Evolutionary conservation across 805 yeast species (phyloP), one percentile per base, ranked within the genome.

Genomic region (Yarrowia divulgata): DNA sequence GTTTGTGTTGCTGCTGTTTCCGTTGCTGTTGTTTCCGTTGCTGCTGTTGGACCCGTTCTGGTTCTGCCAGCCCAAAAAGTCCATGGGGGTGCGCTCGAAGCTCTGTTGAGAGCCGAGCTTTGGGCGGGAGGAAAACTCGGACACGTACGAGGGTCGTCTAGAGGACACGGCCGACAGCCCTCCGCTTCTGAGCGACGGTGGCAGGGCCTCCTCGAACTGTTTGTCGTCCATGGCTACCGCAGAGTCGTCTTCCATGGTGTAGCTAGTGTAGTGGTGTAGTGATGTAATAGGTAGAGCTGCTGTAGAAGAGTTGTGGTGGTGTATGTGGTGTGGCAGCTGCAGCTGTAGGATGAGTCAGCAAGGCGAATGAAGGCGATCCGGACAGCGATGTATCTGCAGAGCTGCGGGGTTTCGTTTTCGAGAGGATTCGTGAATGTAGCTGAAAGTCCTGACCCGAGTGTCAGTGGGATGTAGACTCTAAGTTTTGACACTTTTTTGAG

Each of bases 81-180:
- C 58, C 64, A 64, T 50, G 45, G 66, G 66, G n/a, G 66, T 32
- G 29, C 63, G 58, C 8, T 64, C 60, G 39, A 35, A 68, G 55
- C 52, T 45, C 66, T 60, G 66, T 14, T 60, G 66, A 16, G 45
- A 23, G 34, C 66, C 66, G 39, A 70, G 63, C 23, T 71, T 69
- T 18, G 77, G 77, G 1, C 79, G 70, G 13, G 75, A 71, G 7
- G 79, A 83, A 72, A 86, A 83, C 76, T 88, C 91, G 4, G 90
- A 90, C 14, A 90, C 88, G 74, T 85, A 88, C 70, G 88, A 84
- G 18, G 91, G 91, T 72, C 91, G 79, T 74, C 91, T 81, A 6
- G 88, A 84, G 12, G 86, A 83, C 45, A 87, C 83, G 63, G 80
- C 85, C 54, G 85, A 84, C 14, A 87, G 79, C 3, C 89, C 88